phyloP scores from a whole-genome alignment of 2,329 filamentous ascomycete species.

The Fusarium algeriense region DNA sequence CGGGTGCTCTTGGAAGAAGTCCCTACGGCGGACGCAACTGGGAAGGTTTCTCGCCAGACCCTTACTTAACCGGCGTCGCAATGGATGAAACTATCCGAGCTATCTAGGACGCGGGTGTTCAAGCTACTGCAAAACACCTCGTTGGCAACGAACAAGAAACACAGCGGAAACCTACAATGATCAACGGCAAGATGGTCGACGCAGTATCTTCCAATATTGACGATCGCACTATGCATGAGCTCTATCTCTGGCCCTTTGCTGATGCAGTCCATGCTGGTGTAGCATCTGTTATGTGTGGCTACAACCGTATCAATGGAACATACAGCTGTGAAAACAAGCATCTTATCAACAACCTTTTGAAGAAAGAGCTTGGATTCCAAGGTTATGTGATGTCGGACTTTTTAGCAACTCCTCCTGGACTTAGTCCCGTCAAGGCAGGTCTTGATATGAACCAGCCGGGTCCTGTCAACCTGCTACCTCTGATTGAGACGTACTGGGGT shows the following conservation, averaged over 20 bases:
- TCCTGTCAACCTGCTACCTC: conserved; percentile 51
- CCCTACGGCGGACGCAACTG: conserved; percentile 71
- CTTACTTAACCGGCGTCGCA: conserved; percentile 72
- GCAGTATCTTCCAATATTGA: conserved; percentile 62
- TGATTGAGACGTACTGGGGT: neutral
- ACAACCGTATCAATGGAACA: conserved; percentile 84
- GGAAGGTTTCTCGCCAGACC: conserved; percentile 74
- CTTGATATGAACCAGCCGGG: conserved; percentile 80
- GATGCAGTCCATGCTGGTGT: conserved; percentile 50
- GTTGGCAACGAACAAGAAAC: conserved; percentile 55
- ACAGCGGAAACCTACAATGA: conserved; percentile 46
- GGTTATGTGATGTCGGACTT: conserved; percentile 78
- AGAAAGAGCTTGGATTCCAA: conserved; percentile 69
- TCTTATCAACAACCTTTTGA: conserved; percentile 77
- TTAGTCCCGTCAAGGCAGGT: conserved; percentile 72
- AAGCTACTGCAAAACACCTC: conserved; percentile 55
- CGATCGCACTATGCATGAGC: conserved; percentile 70
- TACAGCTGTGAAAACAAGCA: conserved; percentile 85
- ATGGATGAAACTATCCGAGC: conserved; percentile 52
- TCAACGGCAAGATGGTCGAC: conserved; percentile 43
- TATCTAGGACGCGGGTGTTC: conserved; percentile 53
- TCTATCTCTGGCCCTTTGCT: conserved; percentile 54
- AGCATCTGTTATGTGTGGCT: conserved; percentile 71
- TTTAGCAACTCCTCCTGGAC: conserved; percentile 73
- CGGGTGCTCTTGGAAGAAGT: conserved; percentile 57